These are phyloP conservation scores for Bipolaris sorokiniana DNA, from an alignment of 2,329 filamentous ascomycete genomes.

Conservation along the genomic window DNA sequence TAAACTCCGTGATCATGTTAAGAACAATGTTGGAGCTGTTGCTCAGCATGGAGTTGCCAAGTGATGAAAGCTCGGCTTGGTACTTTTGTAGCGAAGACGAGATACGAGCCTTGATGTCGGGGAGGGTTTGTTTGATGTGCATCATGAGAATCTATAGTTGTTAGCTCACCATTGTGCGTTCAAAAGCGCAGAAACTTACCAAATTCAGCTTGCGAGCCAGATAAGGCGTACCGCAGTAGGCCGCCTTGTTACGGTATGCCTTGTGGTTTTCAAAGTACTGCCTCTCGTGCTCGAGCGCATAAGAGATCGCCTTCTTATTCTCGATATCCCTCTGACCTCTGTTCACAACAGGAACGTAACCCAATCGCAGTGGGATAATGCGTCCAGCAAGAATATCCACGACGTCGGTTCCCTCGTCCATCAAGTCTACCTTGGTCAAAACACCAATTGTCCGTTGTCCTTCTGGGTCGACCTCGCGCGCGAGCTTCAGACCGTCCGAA, in stretches of 20 bases:
- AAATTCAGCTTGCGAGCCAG: conserved; percentile 95
- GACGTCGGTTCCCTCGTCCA: conserved; percentile 98
- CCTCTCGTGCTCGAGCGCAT: conserved; percentile 90
- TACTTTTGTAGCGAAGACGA: conserved; percentile 95
- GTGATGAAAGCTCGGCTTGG: conserved; percentile 74
- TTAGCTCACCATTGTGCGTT: conserved; percentile 30
- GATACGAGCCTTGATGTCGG: conserved; percentile 97
- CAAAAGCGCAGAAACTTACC: conserved; percentile 48
- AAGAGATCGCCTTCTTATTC: conserved; percentile 93
- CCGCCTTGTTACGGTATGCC: conserved; percentile 97
- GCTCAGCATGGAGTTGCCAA: conserved; percentile 93
- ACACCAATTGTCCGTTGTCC: conserved; percentile 98
- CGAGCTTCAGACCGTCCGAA: conserved; percentile 95
- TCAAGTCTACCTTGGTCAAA: conserved; percentile 96
- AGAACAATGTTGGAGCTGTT: conserved; percentile 96
- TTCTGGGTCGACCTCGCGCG: conserved; percentile 94
- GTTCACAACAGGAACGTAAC: conserved; percentile 98
- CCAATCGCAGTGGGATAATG: conserved; percentile 91
- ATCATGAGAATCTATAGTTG: conserved; percentile 85
- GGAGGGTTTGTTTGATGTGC: conserved; percentile 99
- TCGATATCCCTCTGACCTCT: conserved; percentile 97
- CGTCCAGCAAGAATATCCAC: conserved; percentile 97
- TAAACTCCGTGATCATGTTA: conserved; percentile 99
- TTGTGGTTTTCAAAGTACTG: conserved; percentile 99
- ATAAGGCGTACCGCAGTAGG: conserved; percentile 98